Percentiles rank a stretch among this genome's conserved stretches.
These are phyloP conservation scores for Vaccinium vitisidaea DNA, from an alignment of 148 eudicot genomes.

Conservation along the genomic window DNA sequence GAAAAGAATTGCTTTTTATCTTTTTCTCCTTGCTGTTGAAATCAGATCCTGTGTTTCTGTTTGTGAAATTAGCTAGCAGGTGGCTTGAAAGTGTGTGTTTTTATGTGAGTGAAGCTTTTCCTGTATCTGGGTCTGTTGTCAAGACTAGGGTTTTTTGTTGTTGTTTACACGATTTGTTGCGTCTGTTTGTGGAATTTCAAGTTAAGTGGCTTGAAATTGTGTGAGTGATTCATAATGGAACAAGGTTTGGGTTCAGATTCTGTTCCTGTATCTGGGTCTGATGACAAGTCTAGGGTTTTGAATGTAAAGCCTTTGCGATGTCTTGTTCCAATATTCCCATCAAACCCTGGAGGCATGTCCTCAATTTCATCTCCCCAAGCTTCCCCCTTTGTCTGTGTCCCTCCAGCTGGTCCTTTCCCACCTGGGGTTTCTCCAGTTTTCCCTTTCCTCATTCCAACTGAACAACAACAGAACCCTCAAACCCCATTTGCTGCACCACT, in stretches of 20 bases:
- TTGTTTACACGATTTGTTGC: neutral
- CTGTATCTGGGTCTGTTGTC: too few relatives aligned
- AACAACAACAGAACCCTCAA: conserved; percentile 18
- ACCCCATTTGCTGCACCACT: conserved; percentile 12
- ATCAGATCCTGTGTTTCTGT: neutral
- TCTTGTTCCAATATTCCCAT: conserved; percentile 45
- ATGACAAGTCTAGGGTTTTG: conserved; percentile 41
- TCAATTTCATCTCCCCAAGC: conserved; percentile 30
- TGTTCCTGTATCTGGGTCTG: conserved; percentile 21
- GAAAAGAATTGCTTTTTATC: neutral
- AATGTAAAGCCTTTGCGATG: conserved; percentile 44
- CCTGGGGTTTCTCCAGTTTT: conserved; percentile 48
- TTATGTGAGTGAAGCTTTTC: too few relatives aligned
- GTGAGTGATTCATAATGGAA: conserved; percentile 28
- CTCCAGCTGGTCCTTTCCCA: conserved; percentile 54
- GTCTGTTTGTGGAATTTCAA: neutral
- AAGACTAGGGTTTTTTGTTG: neutral
- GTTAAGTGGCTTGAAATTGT: conserved; percentile 4
- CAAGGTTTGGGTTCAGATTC: conserved; percentile 31
- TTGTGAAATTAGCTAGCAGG: neutral
- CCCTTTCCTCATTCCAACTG: conserved; percentile 34
- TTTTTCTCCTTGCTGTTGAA: neutral
- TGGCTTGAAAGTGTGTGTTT: conserved; percentile 2
- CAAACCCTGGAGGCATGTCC: conserved; percentile 22
- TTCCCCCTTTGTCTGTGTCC: conserved; percentile 40